A percentile compares a stretch with the other conserved stretches of the same genome.
Evolutionary conservation across 2,329 filamentous ascomycete genomes (phyloP).

Genomic region (Fusarium stilboides): DNA sequence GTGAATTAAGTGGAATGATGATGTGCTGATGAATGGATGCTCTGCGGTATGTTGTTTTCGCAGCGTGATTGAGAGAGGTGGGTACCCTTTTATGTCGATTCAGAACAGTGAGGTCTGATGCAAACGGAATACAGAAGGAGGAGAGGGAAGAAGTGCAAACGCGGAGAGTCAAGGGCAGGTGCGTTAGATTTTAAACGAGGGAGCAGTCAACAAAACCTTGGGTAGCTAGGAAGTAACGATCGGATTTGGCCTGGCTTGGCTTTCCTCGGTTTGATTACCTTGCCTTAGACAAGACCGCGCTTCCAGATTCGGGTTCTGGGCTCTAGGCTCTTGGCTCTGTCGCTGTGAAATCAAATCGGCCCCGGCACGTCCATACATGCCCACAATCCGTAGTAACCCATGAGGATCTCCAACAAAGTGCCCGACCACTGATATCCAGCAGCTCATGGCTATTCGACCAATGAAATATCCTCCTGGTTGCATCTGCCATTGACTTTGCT

Average conservation of each 20-base stretch:
- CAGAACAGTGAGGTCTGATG: slow-evolving; percentile 15
- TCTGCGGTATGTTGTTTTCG: slow-evolving; percentile 28
- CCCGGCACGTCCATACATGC: slow-evolving; percentile 36
- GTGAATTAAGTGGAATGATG: slow-evolving; percentile 43
- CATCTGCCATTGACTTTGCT: slow-evolving; percentile 37
- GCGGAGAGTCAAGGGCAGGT: slow-evolving; percentile 37
- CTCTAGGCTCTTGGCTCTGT: slow-evolving; percentile 6
- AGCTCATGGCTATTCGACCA: slow-evolving; percentile 17
- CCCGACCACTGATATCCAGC: slow-evolving; percentile 1
- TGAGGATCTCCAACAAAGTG: slow-evolving; percentile 13
- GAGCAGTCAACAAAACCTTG: slow-evolving; percentile 25
- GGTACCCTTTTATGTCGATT: slow-evolving; percentile 33
- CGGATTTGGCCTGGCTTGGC: slow-evolving; percentile 44
- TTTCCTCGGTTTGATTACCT: slow-evolving; percentile 51
- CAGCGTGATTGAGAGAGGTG: slow-evolving; percentile 12
- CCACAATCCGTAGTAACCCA: slow-evolving; percentile 36
- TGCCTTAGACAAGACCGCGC: slow-evolving; percentile 37
- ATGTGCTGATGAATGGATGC: slow-evolving; percentile 31
- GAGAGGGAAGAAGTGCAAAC: slow-evolving; percentile 10
- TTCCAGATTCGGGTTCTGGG: slow-evolving; percentile 24
- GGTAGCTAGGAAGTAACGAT: slow-evolving; percentile 41
- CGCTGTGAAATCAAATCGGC: slow-evolving; percentile 41
- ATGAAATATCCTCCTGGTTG: slow-evolving; percentile 13
- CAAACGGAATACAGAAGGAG: slow-evolving; percentile 32
- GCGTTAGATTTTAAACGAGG: slow-evolving; percentile 45